Percentiles rank a stretch among this genome's conserved stretches.
Evolutionary conservation across 176 grass and related monocot species (phyloP).

Genomic region (Cenchrus americanus): DNA sequence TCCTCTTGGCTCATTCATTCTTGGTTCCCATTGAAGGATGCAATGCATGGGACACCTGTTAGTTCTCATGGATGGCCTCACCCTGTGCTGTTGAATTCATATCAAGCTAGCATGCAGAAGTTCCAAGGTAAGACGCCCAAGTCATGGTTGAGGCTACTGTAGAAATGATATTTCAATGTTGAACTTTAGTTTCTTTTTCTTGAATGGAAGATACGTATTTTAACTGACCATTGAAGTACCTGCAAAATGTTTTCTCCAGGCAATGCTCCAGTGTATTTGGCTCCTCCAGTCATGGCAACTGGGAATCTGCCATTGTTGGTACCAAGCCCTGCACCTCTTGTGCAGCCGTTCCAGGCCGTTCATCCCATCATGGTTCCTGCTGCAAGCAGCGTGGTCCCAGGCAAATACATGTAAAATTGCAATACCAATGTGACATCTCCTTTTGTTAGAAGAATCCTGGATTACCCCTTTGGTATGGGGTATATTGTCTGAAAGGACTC

Average conservation of each 20-base stretch:
- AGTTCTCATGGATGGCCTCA: conserved; percentile 62
- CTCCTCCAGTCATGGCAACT: conserved; percentile 54
- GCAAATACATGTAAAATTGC: conserved; percentile 64
- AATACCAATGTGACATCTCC: conserved; percentile 33
- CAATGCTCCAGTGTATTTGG: conserved; percentile 32
- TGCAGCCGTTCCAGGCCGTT: conserved; percentile 56
- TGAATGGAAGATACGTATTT: not conserved
- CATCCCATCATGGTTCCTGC: conserved; percentile 61
- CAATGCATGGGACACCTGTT: conserved; percentile 52
- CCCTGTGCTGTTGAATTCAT: conserved; percentile 54
- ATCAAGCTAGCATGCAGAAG: conserved; percentile 67
- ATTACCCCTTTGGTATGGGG: conserved; percentile 38
- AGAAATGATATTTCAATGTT: conserved; percentile 30
- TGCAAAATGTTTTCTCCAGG: conserved; percentile 45
- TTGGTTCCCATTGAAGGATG: conserved; percentile 54
- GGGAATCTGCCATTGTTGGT: conserved; percentile 58
- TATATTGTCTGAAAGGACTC: conserved; percentile 50
- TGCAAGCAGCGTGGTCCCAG: conserved; percentile 47
- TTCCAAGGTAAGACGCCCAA: conserved; percentile 63
- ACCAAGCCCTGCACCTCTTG: conserved; percentile 50
- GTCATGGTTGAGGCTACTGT: not conserved
- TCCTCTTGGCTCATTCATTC: conserved; percentile 34
- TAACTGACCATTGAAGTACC: not conserved
- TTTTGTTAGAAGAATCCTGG: conserved; percentile 53
- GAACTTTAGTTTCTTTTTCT: not conserved